Percentiles rank a stretch among this genome's conserved stretches.
Conservation (phyloP, 2,329 filamentous ascomycete species). For the Beauveria caledonica region DNA sequence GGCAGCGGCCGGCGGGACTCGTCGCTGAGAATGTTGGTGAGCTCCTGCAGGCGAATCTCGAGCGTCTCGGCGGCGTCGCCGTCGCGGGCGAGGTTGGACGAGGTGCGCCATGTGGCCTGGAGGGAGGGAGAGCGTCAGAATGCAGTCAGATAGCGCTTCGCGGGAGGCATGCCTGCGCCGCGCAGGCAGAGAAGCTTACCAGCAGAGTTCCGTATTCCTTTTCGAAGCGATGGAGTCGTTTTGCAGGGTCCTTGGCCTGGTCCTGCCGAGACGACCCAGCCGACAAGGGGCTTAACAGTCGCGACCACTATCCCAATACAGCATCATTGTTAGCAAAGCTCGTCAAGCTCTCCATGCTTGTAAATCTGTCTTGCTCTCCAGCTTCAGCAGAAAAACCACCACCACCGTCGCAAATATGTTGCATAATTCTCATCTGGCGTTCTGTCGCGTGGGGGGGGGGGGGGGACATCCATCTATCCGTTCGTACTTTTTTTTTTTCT, state of each 20-base stretch:
- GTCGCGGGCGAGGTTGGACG: slow-evolving; percentile 52
- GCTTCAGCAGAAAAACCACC: not conserved
- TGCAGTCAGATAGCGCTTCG: not conserved
- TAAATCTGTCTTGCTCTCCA: not conserved
- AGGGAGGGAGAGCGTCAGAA: not conserved
- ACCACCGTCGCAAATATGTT: too few relatives aligned
- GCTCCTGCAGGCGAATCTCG: slow-evolving; percentile 54
- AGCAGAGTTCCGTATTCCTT: slow-evolving; percentile 56
- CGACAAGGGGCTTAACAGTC: slow-evolving; percentile 56
- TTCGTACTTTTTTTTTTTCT: not conserved
- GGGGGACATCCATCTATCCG: not conserved
- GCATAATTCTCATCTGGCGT: not conserved
- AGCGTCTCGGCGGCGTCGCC: slow-evolving; percentile 54
- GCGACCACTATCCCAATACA: slow-evolving; percentile 47
- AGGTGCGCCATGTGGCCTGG: slow-evolving; percentile 50
- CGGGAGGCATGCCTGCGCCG: too few relatives aligned
- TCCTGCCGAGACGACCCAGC: slow-evolving; percentile 48
- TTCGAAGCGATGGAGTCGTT: slow-evolving; percentile 58
- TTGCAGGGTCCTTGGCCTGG: slow-evolving; percentile 53
- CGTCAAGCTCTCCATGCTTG: not conserved
- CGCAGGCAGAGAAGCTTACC: slow-evolving; percentile 27
- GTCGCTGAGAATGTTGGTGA: slow-evolving; percentile 70
- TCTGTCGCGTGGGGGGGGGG: not conserved
- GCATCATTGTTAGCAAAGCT: slow-evolving; percentile 1
- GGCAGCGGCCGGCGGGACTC: slow-evolving; percentile 82